These are phyloP conservation scores for Taiozyma onychis DNA, from an alignment of 1,139 yeast genomes.

Conservation along the genomic window DNA sequence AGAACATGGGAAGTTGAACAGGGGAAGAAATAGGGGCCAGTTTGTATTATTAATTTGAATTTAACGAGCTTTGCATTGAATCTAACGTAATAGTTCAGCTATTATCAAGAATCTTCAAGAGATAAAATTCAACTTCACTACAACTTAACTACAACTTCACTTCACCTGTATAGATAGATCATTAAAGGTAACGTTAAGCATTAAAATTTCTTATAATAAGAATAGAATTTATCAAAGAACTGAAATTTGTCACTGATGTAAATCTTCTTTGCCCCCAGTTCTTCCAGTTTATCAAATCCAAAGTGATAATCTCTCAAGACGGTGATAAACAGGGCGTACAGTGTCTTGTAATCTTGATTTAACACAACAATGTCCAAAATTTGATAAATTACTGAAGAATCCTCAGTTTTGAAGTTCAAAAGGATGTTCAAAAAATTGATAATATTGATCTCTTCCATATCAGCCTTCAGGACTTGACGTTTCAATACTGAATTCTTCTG, in stretches of 20 bases:
- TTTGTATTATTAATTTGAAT: no score
- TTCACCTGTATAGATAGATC: not conserved
- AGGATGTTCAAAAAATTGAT: conserved; percentile 16
- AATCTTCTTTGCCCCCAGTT: conserved; percentile 7
- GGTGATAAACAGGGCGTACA: conserved; percentile 32
- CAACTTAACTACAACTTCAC: no score
- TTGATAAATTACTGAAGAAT: conserved; percentile 12
- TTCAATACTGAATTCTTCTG: conserved; percentile 20
- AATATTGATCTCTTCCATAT: conserved; percentile 25
- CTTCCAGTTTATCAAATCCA: conserved; percentile 35
- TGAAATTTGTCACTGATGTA: conserved; percentile 25
- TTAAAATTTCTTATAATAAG: conserved; percentile 28
- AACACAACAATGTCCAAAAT: conserved; percentile 16
- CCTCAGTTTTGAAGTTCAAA: conserved; percentile 6
- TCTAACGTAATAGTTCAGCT: no score
- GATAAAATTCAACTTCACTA: no score
- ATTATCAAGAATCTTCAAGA: no score
- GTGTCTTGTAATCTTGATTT: conserved; percentile 31
- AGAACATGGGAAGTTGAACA: conserved; percentile 28
- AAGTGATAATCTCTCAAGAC: conserved; percentile 41
- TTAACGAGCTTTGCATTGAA: no score
- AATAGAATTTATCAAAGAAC: conserved; percentile 30
- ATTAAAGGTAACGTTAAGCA: not conserved
- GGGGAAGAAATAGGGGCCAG: not conserved
- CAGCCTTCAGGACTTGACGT: conserved; percentile 15